Conservation (phyloP, 2,329 filamentous ascomycete species). For the Macrophomina pseudophaseolina region DNA sequence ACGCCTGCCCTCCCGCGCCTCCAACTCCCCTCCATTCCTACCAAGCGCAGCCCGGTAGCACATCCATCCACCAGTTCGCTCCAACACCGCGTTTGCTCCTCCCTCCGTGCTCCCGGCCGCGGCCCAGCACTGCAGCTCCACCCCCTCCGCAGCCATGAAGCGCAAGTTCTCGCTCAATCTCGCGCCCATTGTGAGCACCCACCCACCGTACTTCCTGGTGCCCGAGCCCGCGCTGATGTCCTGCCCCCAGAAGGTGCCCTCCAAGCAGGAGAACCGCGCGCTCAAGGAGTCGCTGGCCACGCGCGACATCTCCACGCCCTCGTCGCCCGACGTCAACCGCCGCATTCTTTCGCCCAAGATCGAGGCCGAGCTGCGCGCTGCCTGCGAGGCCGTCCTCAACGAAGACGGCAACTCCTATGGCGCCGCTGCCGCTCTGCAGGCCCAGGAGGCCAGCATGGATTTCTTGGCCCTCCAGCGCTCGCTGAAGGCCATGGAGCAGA, state of each 20-base stretch:
- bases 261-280: conserved; percentile 38
- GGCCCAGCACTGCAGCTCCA: background rate
- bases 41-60: conserved; percentile 1
- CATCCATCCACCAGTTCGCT: background rate
- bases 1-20: conserved; percentile 8
- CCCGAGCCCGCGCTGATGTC: conserved; percentile 15
- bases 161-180: conserved; percentile 53
- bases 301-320: conserved; percentile 41
- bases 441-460: conserved; percentile 41
- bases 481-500: conserved; percentile 28
- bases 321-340: conserved; percentile 50
- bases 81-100: conserved; percentile 14
- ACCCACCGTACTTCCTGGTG: background rate
- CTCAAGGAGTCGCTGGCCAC: conserved; percentile 36
- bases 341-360: conserved; percentile 48
- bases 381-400: conserved; percentile 51
- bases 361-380: conserved; percentile 52
- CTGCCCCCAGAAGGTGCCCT: conserved; percentile 39
- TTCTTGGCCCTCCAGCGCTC: conserved; percentile 36
- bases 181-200: conserved; percentile 43
- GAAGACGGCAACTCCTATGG: conserved; percentile 48
- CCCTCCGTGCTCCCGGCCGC: conserved; percentile 13
- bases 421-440: conserved; percentile 34
- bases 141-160: conserved; percentile 39
- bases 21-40: conserved; percentile 20